Base-by-base conservation (phyloP, 78 protist genomes). In the Chrysochromulina tobinii region DNA sequence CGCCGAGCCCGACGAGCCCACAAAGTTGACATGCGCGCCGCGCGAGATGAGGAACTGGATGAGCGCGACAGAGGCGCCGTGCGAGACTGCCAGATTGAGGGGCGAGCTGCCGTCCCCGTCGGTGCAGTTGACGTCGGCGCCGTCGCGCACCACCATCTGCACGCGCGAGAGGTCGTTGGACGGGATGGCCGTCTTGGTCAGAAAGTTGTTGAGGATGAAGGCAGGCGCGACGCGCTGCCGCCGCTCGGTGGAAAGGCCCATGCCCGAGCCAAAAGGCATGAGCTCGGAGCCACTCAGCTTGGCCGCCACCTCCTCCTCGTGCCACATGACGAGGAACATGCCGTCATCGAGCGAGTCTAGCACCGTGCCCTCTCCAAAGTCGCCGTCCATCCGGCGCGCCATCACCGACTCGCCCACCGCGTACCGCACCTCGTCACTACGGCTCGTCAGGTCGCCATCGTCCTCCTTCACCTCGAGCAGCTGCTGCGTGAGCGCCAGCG, bases 311-410 rank as follows among this genome's bases (percentile, higher is more conserved):
- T 73, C 81, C 4, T 73, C 27, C 55, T 73, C 81, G 25, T 2
- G 0, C 81, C 81, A 73, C 57, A 48, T 17, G 20, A 73, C 81
- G 20, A 73, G 81, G 25, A 15, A 48, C 57, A 55, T 11, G 27
- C 27, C 4, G 21, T 73, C 81, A 23, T 25, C 84, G 3, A 75
- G n/a, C 8, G 8, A 0, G 53, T 75, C 53, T 21, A 50, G 53
- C 38, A 75, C n/a, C n/a, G 48, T 75, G 27, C 84, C 84, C 59
- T 75, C 84, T 4, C 84, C 55, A 3, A 75, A 51, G 38, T 75
- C 84, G 84, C 84, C 84, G 15, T 75, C 84, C 50, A 38, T 5
- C 14, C 84, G 84, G 38, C 84, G 84, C 59, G 84, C 84, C 25
- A 75, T 50, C 20, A 75, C 84, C 2, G 84, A 12, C 7, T 75